Conservation (phyloP, 306 rosid genomes). For the Begonia loranthoides region DNA sequence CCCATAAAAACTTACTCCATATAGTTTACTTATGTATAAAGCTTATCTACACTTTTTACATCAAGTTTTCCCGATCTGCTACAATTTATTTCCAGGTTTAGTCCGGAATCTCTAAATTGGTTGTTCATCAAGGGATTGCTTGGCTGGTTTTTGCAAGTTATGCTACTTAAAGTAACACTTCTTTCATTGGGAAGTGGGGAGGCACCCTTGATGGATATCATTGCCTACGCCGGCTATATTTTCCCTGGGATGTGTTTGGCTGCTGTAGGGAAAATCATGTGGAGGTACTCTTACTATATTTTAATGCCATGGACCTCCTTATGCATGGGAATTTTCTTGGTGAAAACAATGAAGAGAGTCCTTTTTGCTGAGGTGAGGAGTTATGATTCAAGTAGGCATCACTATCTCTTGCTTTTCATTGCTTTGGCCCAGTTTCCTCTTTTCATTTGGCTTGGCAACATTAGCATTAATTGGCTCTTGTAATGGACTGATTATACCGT, state of each 20-base stretch:
- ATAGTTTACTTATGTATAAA: no score
- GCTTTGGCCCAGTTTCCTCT: slow-evolving; percentile 90
- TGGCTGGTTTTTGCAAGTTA: slow-evolving; percentile 82
- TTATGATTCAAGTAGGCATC: slow-evolving; percentile 80
- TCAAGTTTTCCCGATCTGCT: neutral
- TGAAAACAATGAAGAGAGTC: slow-evolving; percentile 91
- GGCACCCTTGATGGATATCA: slow-evolving; percentile 73
- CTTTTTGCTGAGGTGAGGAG: slow-evolving; percentile 85
- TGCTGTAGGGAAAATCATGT: slow-evolving; percentile 51
- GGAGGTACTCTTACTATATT: slow-evolving; percentile 60
- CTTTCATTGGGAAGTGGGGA: slow-evolving; percentile 76
- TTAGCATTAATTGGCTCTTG: slow-evolving; percentile 79
- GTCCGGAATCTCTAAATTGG: slow-evolving; percentile 92
- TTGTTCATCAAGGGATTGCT: slow-evolving; percentile 85
- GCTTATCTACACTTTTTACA: no score
- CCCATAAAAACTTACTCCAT: no score
- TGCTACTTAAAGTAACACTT: slow-evolving; percentile 55
- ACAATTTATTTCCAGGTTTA: slow-evolving; percentile 43
- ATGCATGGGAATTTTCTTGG: slow-evolving; percentile 92
- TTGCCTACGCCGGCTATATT: slow-evolving; percentile 74
- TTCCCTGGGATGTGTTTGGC: slow-evolving; percentile 83
- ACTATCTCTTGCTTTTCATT: slow-evolving; percentile 81
- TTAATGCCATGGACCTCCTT: slow-evolving; percentile 84
- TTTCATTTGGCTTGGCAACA: slow-evolving; percentile 87
- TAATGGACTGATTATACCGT: slow-evolving; percentile 7